Evolutionary conservation across 2,329 filamentous ascomycete genomes (phyloP).

Genomic region (Beauveria sp.): DNA sequence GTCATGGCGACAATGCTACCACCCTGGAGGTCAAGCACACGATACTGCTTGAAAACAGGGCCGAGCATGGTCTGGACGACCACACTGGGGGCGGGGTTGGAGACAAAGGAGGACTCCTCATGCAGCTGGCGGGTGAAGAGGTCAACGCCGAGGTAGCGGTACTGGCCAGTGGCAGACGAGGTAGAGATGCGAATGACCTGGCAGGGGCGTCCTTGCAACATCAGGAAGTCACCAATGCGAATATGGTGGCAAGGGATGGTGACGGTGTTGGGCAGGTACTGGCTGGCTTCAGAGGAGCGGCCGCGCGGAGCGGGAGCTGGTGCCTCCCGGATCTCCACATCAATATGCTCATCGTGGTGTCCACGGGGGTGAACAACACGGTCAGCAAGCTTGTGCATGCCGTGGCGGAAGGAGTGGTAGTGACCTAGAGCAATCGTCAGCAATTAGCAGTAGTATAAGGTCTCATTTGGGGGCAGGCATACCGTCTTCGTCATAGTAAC

Average conservation of each 20-base stretch:
- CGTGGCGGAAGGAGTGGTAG: slow-evolving; percentile 52
- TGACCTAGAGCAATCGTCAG: slow-evolving; percentile 33
- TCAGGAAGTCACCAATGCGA: slow-evolving; percentile 95
- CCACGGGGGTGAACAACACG: slow-evolving; percentile 41
- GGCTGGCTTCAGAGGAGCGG: slow-evolving; percentile 22
- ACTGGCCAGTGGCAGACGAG: slow-evolving; percentile 94
- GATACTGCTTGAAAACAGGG: slow-evolving; percentile 99
- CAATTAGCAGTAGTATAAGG: neutral
- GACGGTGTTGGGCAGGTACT: slow-evolving; percentile 67
- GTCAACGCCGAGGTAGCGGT: slow-evolving; percentile 99
- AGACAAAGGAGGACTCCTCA: slow-evolving; percentile 96
- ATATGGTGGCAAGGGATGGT: slow-evolving; percentile 99
- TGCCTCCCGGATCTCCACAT: slow-evolving; percentile 35
- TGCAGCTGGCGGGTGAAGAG: slow-evolving; percentile 99
- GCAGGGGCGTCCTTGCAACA: slow-evolving; percentile 97
- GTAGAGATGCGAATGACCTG: slow-evolving; percentile 99
- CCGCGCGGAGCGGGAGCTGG: slow-evolving; percentile 24
- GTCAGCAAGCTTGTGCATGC: slow-evolving; percentile 51
- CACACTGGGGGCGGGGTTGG: slow-evolving; percentile 92
- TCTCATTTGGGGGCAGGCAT: slow-evolving; percentile 21
- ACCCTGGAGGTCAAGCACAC: slow-evolving; percentile 92
- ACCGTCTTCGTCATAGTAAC: slow-evolving; percentile 59
- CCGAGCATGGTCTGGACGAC: slow-evolving; percentile 99
- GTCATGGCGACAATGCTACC: slow-evolving; percentile 91
- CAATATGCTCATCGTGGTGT: slow-evolving; percentile 43